Conservation (phyloP, 495 filamentous ascomycete genomes). For the Hyphodiscus hymeniophilus region DNA sequence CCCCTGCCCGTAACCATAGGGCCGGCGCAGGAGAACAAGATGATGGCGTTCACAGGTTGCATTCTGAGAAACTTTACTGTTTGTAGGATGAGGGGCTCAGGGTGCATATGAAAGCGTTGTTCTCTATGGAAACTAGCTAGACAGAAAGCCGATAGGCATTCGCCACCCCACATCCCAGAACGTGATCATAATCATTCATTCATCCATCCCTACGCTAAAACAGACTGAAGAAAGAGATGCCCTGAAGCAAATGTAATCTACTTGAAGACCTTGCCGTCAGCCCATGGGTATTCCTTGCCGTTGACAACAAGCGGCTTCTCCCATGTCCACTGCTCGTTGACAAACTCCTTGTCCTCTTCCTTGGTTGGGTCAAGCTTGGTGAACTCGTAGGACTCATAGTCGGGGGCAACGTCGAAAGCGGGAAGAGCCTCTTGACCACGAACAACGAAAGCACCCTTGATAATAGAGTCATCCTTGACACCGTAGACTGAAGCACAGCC, state of each 20-base stretch:
- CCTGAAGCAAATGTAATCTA: conserved; percentile 44
- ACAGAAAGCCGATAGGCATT: not conserved
- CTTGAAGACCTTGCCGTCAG: conserved; percentile 98
- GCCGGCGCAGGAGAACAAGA: not conserved
- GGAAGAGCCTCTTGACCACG: conserved; percentile 80
- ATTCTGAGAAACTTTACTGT: not conserved
- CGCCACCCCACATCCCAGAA: not conserved
- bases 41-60: not conserved
- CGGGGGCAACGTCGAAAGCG: conserved; percentile 93
- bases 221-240: conserved; percentile 16
- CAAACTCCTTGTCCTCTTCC: conserved; percentile 69
- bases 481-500: conserved; percentile 87
- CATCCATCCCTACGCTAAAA: conserved; percentile 8
- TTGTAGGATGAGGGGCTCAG: conserved; percentile 1
- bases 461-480: conserved; percentile 73
- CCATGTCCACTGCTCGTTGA: conserved; percentile 84
- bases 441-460: conserved; percentile 86
- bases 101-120: too few species aligned
- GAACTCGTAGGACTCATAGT: conserved; percentile 95
- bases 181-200: conserved; percentile 11
- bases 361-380: conserved; percentile 85
- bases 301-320: conserved; percentile 70
- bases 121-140: conserved; percentile 3
- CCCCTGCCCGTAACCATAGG: too few species aligned
- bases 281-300: conserved; percentile 71